Evolutionary conservation across 768 basidiomycete species (phyloP).

Genomic region (Pisolithus orientalis): DNA sequence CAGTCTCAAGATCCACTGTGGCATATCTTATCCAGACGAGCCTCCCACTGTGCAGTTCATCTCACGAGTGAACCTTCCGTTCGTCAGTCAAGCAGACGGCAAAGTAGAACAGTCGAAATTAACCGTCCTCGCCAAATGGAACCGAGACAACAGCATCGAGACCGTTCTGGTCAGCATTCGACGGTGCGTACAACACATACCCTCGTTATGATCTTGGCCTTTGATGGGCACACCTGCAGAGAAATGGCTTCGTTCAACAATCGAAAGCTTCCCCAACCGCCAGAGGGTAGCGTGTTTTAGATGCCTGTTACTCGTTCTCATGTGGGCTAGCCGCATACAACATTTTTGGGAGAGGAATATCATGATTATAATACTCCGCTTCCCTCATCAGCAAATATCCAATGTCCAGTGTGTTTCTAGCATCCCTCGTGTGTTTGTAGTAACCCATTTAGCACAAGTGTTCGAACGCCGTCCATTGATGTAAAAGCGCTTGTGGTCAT

Average conservation of each 20-base stretch:
- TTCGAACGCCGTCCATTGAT: not conserved
- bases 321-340: not conserved
- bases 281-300: conserved; percentile 75
- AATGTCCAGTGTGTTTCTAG: not conserved
- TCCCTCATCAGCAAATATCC: not conserved
- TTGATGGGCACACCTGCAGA: conserved; percentile 35
- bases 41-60: conserved; percentile 82
- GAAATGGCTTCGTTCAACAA: conserved; percentile 94
- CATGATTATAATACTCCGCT: not conserved
- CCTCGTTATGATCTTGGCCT: not conserved
- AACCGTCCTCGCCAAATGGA: conserved; percentile 71
- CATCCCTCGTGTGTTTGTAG: not conserved
- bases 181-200: conserved; percentile 41
- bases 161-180: conserved; percentile 89
- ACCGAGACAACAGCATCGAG: conserved; percentile 73
- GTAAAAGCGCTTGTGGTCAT: not conserved
- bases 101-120: conserved; percentile 73
- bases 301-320: not conserved
- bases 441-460: not conserved
- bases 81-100: conserved; percentile 71
- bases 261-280: conserved; percentile 90
- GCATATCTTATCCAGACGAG: conserved; percentile 62
- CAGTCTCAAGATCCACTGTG: conserved; percentile 86
- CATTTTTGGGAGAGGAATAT: not conserved
- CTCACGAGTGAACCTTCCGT: conserved; percentile 90